Evolutionary conservation across 345 rosid species (phyloP).

Genomic region (Dimocarpus longan): DNA sequence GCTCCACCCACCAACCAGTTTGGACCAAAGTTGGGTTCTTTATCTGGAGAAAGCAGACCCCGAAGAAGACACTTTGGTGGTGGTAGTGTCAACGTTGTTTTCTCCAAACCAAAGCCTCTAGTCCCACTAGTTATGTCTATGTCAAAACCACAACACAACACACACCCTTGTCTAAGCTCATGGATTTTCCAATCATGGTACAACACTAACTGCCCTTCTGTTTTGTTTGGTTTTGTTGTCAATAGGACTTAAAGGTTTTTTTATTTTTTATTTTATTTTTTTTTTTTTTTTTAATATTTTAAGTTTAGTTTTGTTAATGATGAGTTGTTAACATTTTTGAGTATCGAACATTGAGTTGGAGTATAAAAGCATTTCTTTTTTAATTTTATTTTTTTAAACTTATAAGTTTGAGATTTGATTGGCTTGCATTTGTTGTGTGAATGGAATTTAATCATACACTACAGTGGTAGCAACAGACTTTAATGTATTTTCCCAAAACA

Average conservation of each 20-base stretch:
- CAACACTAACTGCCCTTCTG: no score
- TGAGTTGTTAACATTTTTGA: neutral
- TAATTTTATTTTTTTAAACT: neutral
- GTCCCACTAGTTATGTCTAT: slow-evolving; percentile 24
- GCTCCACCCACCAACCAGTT: slow-evolving; percentile 10
- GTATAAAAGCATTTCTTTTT: neutral
- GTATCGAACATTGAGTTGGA: neutral
- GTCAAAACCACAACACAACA: no score
- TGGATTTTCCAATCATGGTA: slow-evolving; percentile 54
- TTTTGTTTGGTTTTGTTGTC: neutral
- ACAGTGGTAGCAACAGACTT: no score
- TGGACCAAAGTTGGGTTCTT: slow-evolving; percentile 13
- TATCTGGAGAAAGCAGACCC: slow-evolving; percentile 12
- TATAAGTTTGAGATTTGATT: neutral
- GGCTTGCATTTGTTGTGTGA: neutral
- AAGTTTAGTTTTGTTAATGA: neutral
- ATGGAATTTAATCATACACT: neutral
- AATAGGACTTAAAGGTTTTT: neutral
- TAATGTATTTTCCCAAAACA: no score
- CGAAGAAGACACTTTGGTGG: neutral
- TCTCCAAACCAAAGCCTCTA: slow-evolving; percentile 15
- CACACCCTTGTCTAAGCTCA: no score
- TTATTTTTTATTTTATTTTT: no score
- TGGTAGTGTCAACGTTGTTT: neutral
- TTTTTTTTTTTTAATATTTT: no score